Evolutionary conservation across 208 protist genomes (phyloP), one percentile per base, ranked within the genome.

Genomic region (Acanthamoeba lenticulata): DNA sequence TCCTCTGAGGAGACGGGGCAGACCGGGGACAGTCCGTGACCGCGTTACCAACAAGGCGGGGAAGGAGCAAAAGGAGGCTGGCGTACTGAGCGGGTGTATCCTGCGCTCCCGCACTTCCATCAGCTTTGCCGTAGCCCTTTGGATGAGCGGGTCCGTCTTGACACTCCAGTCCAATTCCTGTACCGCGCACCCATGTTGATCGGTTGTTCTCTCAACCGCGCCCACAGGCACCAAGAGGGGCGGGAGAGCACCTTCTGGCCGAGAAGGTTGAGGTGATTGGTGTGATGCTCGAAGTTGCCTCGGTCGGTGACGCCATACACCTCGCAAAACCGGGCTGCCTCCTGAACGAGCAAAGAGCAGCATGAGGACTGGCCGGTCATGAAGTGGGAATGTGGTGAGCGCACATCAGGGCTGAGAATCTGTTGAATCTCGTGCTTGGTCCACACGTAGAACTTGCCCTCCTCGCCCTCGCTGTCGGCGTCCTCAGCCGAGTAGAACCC

Each of bases 391-490:
- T 62, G 32, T 1, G 3, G 21, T 15, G 5, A 21, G 24, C 0
- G 29, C 34, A 79, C 89, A 55, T 72, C 60, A 5, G 60, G n/a
- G 0, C 77, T 86, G 0, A 96, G 47, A 21, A 95, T 13, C 29
- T 29, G 27, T 0, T 91, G 13, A 44, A 96, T 57, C 44, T 96
- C 74, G 19, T n/a, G 2, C 32, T 94, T 89, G n/a, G 62, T 57
- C 94, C 94, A 96, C 44, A 91, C 89, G 81, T 96, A 96, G 67
- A 94, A 96, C 32, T 90, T 90, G 32, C 95, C 95, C 65, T 96
- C 95, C 36, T 24, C 65, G 29, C 93, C 93, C 32, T 94, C 90
- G 45, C 69, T 94, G 47, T 77, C 93, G 32, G 92, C 92, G 40
- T 94, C 93, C 60, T 93, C 89, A 2, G 95, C 95, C 21, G 94